These are phyloP conservation scores for Gnomoniopsis sp. DNA, from an alignment of 2,329 filamentous ascomycete genomes.

Conservation along the genomic window DNA sequence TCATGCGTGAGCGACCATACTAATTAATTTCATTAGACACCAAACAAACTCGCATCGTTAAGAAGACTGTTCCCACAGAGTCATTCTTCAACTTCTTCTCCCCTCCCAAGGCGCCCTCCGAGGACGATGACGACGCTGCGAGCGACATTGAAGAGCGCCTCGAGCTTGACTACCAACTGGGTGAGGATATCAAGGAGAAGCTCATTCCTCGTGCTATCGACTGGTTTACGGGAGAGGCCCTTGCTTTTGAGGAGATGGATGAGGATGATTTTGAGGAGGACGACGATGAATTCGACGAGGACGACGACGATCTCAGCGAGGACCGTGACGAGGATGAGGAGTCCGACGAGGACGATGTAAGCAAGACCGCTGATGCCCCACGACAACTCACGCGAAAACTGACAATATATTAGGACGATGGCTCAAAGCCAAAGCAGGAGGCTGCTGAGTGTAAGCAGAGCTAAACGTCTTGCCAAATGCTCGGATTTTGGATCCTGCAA, in stretches of 20 bases:
- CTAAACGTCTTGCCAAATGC: constrained; percentile 43
- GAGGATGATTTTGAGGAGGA: constrained; percentile 78
- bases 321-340: constrained; percentile 81
- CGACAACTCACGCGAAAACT: constrained; percentile 12
- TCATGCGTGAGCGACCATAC: not conserved
- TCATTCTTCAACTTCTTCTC: constrained; percentile 99
- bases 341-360: constrained; percentile 70
- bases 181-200: constrained; percentile 99
- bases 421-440: constrained; percentile 88
- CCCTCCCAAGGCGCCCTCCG: constrained; percentile 79
- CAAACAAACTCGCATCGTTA: constrained; percentile 97
- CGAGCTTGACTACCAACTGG: constrained; percentile 97
- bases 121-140: constrained; percentile 70
- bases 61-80: constrained; percentile 97
- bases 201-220: constrained; percentile 97
- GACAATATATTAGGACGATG: constrained; percentile 64
- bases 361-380: constrained; percentile 40
- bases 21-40: constrained; percentile 63
- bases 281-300: constrained; percentile 87
- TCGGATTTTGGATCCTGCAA: constrained; percentile 15
- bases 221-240: constrained; percentile 98
- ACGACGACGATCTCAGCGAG: constrained; percentile 83
- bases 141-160: constrained; percentile 96
- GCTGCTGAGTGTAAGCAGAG: constrained; percentile 96
- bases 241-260: constrained; percentile 91